Conservation (phyloP, 148 eudicot species). For the Nyssa sinensis region DNA sequence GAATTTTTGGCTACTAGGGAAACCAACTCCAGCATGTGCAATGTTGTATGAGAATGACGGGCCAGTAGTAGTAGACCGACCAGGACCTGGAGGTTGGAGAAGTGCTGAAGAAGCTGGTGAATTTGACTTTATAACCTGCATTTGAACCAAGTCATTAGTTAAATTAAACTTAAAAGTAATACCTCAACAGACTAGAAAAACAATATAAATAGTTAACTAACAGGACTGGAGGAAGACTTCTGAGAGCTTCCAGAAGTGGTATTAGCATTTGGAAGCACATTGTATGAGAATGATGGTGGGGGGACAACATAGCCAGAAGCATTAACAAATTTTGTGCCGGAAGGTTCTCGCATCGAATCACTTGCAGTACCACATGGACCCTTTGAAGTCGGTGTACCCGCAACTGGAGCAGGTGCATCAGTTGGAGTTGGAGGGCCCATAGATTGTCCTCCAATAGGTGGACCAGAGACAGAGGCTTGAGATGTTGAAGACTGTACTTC, state of each 20-base stretch:
- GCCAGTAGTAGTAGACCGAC: constrained; percentile 19
- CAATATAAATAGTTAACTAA: constrained; percentile 10
- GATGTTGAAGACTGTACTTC: constrained; percentile 19
- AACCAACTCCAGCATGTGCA: constrained; percentile 11
- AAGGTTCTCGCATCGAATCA: constrained; percentile 13
- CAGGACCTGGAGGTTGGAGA: constrained; percentile 24
- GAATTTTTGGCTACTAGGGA: constrained; percentile 14
- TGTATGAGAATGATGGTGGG: constrained; percentile 31
- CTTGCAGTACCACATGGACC: background rate
- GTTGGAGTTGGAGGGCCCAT: constrained; percentile 12
- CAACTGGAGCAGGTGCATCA: constrained; percentile 8
- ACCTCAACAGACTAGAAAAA: background rate
- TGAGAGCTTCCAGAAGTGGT: constrained; percentile 25
- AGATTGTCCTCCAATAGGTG: constrained; percentile 6
- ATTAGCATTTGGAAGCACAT: constrained; percentile 23
- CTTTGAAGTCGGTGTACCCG: constrained; percentile 8
- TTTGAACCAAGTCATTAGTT: constrained; percentile 1
- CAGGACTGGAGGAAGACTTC: constrained; percentile 26
- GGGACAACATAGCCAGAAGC: constrained; percentile 20
- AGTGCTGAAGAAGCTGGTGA: constrained; percentile 24
- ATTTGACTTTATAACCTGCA: constrained; percentile 30
- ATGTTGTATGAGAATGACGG: constrained; percentile 31
- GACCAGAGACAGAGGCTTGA: constrained; percentile 20
- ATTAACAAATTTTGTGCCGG: constrained; percentile 14
- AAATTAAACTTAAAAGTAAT: background rate